Conservation (phyloP, 768 basidiomycete genomes). For the Tylopilus balloui region DNA sequence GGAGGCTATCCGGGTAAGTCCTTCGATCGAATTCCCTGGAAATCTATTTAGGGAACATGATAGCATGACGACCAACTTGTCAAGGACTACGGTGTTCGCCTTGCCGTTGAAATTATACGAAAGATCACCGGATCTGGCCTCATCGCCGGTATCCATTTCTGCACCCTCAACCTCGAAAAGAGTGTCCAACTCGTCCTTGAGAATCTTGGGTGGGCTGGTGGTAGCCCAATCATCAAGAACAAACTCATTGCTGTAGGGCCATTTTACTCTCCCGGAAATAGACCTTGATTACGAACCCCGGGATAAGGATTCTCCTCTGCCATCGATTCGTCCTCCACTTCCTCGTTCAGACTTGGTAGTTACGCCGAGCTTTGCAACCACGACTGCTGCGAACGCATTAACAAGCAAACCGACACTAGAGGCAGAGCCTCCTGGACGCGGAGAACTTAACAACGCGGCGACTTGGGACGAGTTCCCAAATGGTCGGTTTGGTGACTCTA, state of each 20-base stretch:
- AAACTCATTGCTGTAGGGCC: constrained; percentile 59
- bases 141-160: constrained; percentile 83
- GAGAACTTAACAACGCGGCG: constrained; percentile 71
- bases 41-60: background rate
- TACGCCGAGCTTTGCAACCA: constrained; percentile 61
- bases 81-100: constrained; percentile 88
- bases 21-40: background rate
- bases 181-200: constrained; percentile 86
- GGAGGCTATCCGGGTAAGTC: constrained; percentile 68
- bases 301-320: constrained; percentile 39
- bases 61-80: constrained; percentile 92
- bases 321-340: constrained; percentile 27
- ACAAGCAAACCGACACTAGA: constrained; percentile 46
- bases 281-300: constrained; percentile 2
- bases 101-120: constrained; percentile 78
- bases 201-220: constrained; percentile 64
- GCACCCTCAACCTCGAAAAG: constrained; percentile 96
- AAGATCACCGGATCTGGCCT: constrained; percentile 51
- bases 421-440: constrained; percentile 54
- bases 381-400: constrained; percentile 55
- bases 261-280: constrained; percentile 8
- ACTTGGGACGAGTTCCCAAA: constrained; percentile 98
- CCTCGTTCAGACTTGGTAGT: constrained; percentile 43
- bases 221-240: constrained; percentile 44
- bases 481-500: constrained; percentile 95